phyloP scores from a whole-genome alignment of 208 protist genomes.

The Leptomonas pyrrhocoris region DNA sequence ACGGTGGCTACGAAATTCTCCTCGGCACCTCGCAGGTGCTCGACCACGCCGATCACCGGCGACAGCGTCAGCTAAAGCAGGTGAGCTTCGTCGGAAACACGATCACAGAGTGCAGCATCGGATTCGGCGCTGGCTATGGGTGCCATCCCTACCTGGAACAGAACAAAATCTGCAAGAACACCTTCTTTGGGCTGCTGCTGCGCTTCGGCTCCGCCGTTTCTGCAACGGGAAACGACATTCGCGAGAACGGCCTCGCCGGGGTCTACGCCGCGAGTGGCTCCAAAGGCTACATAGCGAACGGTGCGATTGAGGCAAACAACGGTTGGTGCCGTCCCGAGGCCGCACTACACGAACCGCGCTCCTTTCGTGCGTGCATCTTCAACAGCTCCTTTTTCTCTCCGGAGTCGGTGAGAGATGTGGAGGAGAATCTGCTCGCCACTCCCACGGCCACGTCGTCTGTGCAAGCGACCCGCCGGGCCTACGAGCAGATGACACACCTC shows the following conservation, averaged over 20 bases:
- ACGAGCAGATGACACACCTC: constrained; percentile 48
- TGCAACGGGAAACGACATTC: constrained; percentile 56
- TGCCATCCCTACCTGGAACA: constrained; percentile 77
- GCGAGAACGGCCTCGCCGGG: constrained; percentile 77
- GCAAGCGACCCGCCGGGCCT: constrained; percentile 28
- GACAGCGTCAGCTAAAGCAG: constrained; percentile 63
- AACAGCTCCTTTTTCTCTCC: constrained; percentile 24
- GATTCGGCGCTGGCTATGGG: constrained; percentile 65
- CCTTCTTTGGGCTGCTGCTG: constrained; percentile 86
- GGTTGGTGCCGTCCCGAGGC: constrained; percentile 56
- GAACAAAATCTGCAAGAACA: constrained; percentile 72
- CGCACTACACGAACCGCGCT: constrained; percentile 47
- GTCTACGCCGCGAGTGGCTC: constrained; percentile 71
- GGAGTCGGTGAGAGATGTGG: not conserved
- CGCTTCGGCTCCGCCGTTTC: constrained; percentile 69
- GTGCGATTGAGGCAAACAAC: constrained; percentile 69
- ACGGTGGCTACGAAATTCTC: constrained; percentile 59
- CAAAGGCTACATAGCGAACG: constrained; percentile 59
- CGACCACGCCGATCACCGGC: constrained; percentile 45
- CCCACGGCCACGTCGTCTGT: not conserved
- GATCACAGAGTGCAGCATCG: constrained; percentile 75
- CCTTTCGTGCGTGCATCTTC: constrained; percentile 44
- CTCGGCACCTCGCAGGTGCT: constrained; percentile 60
- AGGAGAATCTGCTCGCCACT: not conserved
- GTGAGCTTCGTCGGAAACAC: constrained; percentile 77